A percentile compares a stretch with the other conserved stretches of the same genome.
Evolutionary conservation across 495 filamentous ascomycete genomes (phyloP).

Genomic region (Aspergillus campestris): DNA sequence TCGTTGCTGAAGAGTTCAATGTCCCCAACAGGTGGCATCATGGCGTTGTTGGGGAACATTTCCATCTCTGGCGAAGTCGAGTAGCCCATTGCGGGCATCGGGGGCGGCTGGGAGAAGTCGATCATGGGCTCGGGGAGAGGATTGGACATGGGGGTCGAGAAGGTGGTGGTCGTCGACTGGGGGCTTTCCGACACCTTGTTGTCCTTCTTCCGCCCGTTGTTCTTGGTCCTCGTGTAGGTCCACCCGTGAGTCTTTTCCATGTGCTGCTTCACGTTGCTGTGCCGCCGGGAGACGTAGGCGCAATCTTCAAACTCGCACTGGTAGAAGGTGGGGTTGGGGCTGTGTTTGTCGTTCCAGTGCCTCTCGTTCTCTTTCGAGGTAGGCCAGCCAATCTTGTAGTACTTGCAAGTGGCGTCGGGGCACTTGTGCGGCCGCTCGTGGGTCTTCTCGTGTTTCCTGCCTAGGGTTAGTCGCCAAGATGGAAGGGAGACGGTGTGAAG

Average conservation of each 20-base stretch:
- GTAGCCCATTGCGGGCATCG: too few relatives aligned
- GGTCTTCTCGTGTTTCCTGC: conserved; percentile 88
- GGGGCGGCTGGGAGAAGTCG: too few relatives aligned
- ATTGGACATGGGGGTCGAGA: conserved; percentile 40
- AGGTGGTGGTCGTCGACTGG: conserved; percentile 46
- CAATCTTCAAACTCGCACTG: conserved; percentile 79
- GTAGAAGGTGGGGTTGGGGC: conserved; percentile 62
- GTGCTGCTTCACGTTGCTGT: conserved; percentile 98
- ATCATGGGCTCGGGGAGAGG: conserved; percentile 8
- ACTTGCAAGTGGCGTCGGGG: conserved; percentile 70
- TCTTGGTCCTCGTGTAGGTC: conserved; percentile 84
- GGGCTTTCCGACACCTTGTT: conserved; percentile 45
- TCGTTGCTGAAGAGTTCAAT: too few relatives aligned
- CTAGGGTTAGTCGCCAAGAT: conserved; percentile 14
- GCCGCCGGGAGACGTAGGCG: conserved; percentile 87
- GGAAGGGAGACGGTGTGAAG: neutral
- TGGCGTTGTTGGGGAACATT: too few relatives aligned
- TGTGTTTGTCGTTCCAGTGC: conserved; percentile 93
- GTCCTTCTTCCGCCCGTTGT: conserved; percentile 48
- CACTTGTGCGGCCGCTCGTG: conserved; percentile 96
- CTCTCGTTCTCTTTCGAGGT: conserved; percentile 96
- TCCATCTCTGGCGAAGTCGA: too few relatives aligned
- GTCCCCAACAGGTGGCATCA: too few relatives aligned
- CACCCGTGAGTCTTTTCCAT: conserved; percentile 98
- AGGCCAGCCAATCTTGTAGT: conserved; percentile 79